Evolutionary conservation across 1,284 basidiomycete species (phyloP), one percentile per base, ranked within the genome.

Genomic region (Takashimella tepidaria): DNA sequence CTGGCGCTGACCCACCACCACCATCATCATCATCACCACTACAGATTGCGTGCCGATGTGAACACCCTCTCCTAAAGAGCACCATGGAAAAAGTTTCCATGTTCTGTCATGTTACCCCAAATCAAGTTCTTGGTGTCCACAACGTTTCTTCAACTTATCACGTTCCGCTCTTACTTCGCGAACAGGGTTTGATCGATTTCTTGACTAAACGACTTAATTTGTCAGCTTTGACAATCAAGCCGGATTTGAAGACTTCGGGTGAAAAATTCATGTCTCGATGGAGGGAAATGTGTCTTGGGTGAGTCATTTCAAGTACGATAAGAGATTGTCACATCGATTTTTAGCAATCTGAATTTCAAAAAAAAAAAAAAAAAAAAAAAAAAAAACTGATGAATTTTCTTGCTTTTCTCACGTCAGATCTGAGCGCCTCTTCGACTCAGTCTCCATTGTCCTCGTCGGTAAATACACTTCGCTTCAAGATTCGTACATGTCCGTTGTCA

Each of bases 401-500:
- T n/a, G n/a, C n/a, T n/a, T n/a, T n/a, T n/a, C n/a, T n/a, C n/a
- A n/a, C n/a, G n/a, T 46, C 53, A 91, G 89, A 19, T 88, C 92
- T 73, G 95, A 97, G 72, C 85, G 92, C 37, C 78, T 91, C n/a
- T 93, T 88, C 73, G 93, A 98, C 66, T 82, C 83, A 22, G 92
- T 97, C 41, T 84, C 84, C 46, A 91, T 99, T 58, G 92, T 89
- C 20, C 79, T 99, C 40, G 92, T 99, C 20, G 95, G 95, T 49
- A 99, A 99, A 77, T 99, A 99, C 79, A 98, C 92, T 5, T 87
- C 92, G 57, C 80, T 98, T 49, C 89, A 95, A 75, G 95, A 99
- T 76, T 97, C 92, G 37, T 99, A 99, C 77, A 98, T 98, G 89
- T 92, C 89, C 37, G 96, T 99, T 50, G 87, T 87, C 70, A 99